phyloP scores from a whole-genome alignment of 768 basidiomycete species.

The Lactifluus piperatus region DNA sequence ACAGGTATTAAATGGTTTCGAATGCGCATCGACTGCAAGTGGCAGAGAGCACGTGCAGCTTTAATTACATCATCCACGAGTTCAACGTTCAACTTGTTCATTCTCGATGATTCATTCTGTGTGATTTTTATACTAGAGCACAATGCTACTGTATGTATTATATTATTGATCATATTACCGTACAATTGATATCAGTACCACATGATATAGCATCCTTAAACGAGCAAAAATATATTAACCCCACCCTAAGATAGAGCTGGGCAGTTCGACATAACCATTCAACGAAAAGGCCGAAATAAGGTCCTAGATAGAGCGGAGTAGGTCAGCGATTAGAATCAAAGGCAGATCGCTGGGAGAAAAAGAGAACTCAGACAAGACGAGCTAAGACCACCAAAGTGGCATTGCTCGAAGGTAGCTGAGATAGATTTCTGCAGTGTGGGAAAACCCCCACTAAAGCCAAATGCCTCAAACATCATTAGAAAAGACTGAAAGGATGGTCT shows the following conservation, averaged over 20 bases:
- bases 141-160: too few relatives aligned
- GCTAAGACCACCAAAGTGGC: slow-evolving; percentile 33
- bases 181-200: neutral
- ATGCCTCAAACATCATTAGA: slow-evolving; percentile 84
- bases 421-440: slow-evolving; percentile 77
- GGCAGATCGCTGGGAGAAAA: neutral
- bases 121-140: too few relatives aligned
- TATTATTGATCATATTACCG: too few relatives aligned
- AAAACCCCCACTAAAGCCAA: slow-evolving; percentile 72
- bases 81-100: too few relatives aligned
- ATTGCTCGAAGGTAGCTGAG: slow-evolving; percentile 85
- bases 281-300: neutral
- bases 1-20: too few relatives aligned
- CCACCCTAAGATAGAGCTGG: neutral
- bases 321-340: neutral
- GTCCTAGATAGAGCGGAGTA: neutral
- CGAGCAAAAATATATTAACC: neutral
- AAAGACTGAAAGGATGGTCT: slow-evolving; percentile 12
- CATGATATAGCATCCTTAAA: neutral
- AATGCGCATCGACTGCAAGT: too few relatives aligned
- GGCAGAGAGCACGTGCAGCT: too few relatives aligned
- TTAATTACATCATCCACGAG: too few relatives aligned
- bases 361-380: slow-evolving; percentile 39
- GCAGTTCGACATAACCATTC: too few relatives aligned
- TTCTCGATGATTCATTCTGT: too few relatives aligned